Conservation (phyloP, 2,329 filamentous ascomycete species). For the Raffaelea arxii region DNA sequence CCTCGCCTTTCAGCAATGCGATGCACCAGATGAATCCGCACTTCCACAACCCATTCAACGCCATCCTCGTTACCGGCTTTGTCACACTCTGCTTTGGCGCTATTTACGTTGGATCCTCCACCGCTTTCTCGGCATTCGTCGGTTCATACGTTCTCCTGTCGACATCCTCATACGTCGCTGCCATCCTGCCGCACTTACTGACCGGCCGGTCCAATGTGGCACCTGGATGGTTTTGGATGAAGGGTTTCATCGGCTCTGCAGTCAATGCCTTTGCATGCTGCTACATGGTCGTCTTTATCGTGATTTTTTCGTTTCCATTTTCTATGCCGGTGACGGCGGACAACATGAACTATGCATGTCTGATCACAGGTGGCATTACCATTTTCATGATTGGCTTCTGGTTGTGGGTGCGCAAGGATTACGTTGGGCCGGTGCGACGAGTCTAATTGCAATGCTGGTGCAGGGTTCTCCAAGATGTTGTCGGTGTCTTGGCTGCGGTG, state of each 20-base stretch:
- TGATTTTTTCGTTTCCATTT: conserved; percentile 11
- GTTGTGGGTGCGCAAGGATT: conserved; percentile 5
- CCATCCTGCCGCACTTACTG: background rate
- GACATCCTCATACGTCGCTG: background rate
- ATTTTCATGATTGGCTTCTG: conserved; percentile 3
- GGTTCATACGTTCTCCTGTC: background rate
- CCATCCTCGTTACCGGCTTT: conserved; percentile 43
- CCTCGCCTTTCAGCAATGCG: conserved; percentile 43
- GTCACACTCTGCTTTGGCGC: conserved; percentile 43
- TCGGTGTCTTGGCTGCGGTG: background rate
- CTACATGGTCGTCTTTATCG: conserved; percentile 9
- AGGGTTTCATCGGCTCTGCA: background rate
- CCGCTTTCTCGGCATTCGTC: conserved; percentile 30
- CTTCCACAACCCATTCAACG: conserved; percentile 48
- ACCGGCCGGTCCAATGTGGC: background rate
- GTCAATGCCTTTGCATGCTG: conserved; percentile 10
- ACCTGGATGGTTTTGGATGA: background rate
- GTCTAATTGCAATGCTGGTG: no score
- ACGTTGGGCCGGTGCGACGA: conserved; percentile 6
- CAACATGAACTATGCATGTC: conserved; percentile 11
- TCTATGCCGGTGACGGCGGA: conserved; percentile 9
- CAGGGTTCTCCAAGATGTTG: conserved; percentile 6
- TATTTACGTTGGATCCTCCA: conserved; percentile 42
- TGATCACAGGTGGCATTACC: background rate
- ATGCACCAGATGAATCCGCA: conserved; percentile 40